These are phyloP conservation scores for Penicillium concentricum DNA, from an alignment of 2,329 filamentous ascomycete species.

Conservation along the genomic window DNA sequence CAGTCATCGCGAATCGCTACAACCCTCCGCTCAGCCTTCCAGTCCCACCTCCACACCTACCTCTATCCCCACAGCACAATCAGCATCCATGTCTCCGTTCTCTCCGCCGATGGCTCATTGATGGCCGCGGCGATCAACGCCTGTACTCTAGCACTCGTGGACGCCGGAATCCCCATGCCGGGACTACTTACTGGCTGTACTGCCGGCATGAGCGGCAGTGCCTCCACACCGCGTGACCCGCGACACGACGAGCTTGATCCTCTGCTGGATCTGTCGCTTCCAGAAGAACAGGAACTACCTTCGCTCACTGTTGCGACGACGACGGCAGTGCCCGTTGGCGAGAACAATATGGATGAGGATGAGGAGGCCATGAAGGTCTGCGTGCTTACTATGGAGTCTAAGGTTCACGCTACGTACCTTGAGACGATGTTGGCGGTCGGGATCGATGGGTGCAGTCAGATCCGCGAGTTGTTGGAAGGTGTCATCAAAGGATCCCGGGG, in stretches of 20 bases:
- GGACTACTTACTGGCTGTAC: slow-evolving; percentile 89
- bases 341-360: slow-evolving; percentile 58
- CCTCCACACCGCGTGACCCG: slow-evolving; percentile 42
- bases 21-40: slow-evolving; percentile 74
- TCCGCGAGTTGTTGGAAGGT: slow-evolving; percentile 75
- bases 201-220: slow-evolving; percentile 63
- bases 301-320: slow-evolving; percentile 79
- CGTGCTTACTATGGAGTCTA: slow-evolving; percentile 80
- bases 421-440: slow-evolving; percentile 93
- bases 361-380: slow-evolving; percentile 60
- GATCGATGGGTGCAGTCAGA: slow-evolving; percentile 85
- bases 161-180: slow-evolving; percentile 92
- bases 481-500: slow-evolving; percentile 62
- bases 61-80: slow-evolving; percentile 88
- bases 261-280: slow-evolving; percentile 45
- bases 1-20: slow-evolving; percentile 62
- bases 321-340: slow-evolving; percentile 38
- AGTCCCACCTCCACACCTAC: slow-evolving; percentile 76
- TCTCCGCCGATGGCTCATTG: slow-evolving; percentile 85
- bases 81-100: slow-evolving; percentile 76
- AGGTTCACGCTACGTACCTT: slow-evolving; percentile 73
- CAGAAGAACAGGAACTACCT: slow-evolving; percentile 71
- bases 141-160: slow-evolving; percentile 83
- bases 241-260: slow-evolving; percentile 45
- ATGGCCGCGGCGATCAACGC: slow-evolving; percentile 90